Conservation (phyloP, 1,284 basidiomycete genomes). For the Trichosporon sp. region DNA sequence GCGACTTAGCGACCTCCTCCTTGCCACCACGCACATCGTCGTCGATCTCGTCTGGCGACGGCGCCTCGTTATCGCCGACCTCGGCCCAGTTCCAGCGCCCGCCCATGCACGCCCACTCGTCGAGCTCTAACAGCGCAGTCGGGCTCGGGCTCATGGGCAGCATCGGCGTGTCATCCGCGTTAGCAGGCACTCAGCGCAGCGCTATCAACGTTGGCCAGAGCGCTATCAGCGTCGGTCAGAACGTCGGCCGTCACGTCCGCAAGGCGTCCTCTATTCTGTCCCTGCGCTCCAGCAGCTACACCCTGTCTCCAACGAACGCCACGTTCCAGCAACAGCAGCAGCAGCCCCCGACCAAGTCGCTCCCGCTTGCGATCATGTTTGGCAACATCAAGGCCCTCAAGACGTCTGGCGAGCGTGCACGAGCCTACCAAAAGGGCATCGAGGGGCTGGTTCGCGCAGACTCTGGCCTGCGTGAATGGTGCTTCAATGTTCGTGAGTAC, state of each 20-base stretch:
- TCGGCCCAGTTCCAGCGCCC: neutral
- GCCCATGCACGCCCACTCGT: neutral
- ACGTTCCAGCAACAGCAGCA: neutral
- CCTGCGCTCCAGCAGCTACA: constrained; percentile 18
- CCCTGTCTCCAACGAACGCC: constrained; percentile 19
- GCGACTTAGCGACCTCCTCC: constrained; percentile 24
- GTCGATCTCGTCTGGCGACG: neutral
- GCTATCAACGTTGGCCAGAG: neutral
- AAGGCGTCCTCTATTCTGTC: constrained; percentile 36
- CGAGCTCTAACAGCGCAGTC: neutral
- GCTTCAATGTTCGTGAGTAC: constrained; percentile 58
- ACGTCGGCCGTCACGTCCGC: constrained; percentile 16
- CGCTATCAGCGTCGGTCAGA: neutral
- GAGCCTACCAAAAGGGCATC: constrained; percentile 73
- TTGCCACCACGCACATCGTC: constrained; percentile 47
- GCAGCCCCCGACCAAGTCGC: constrained; percentile 36
- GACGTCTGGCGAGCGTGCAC: constrained; percentile 66
- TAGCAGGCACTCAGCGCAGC: neutral
- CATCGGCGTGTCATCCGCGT: neutral
- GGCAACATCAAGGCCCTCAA: constrained; percentile 62
- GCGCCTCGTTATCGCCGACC: constrained; percentile 9
- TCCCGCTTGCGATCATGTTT: constrained; percentile 70
- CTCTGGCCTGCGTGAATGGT: constrained; percentile 74
- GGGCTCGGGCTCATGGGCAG: constrained; percentile 4
- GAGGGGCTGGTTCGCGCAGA: constrained; percentile 73